Percentiles rank a stretch among this genome's conserved stretches.
Evolutionary conservation across 2,329 filamentous ascomycete genomes (phyloP).

Genomic region (Tolypocladium ophioglossoides): DNA sequence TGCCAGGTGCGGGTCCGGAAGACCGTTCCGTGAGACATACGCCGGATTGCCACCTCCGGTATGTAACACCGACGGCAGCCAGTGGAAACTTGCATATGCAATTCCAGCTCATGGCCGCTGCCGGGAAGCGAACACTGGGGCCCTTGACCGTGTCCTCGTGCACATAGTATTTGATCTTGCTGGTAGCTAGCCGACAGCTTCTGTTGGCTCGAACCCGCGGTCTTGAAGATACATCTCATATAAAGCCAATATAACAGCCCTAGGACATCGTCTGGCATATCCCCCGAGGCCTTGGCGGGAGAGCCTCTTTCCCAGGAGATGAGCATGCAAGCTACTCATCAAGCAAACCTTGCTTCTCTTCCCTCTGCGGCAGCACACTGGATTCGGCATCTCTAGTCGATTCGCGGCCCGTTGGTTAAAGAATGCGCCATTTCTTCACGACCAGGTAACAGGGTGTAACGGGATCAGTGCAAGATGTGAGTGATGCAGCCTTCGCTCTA

Average conservation of each 20-base stretch:
- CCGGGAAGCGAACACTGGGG: neutral
- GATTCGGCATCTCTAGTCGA: conserved; percentile 17
- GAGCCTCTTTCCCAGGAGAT: too few relatives aligned
- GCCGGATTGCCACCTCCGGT: neutral
- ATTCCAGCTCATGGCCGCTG: neutral
- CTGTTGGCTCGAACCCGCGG: too few relatives aligned
- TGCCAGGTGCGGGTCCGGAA: neutral
- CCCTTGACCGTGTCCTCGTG: neutral
- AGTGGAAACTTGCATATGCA: neutral
- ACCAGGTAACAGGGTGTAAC: neutral
- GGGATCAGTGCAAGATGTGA: neutral
- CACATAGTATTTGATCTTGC: neutral
- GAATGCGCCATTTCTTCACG: conserved; percentile 10
- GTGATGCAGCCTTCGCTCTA: conserved; percentile 5
- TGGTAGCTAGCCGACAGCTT: neutral
- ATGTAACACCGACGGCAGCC: neutral
- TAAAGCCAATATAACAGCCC: neutral
- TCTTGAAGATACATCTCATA: too few relatives aligned
- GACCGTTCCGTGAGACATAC: neutral
- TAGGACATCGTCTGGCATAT: neutral
- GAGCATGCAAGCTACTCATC: conserved; percentile 10
- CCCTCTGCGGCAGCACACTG: conserved; percentile 14
- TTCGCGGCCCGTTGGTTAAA: conserved; percentile 14
- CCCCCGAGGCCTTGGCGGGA: conserved; percentile 1
- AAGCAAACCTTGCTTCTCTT: neutral